phyloP scores from a whole-genome alignment of 305 asterid genomes.

The Fraxinus dipetala region DNA sequence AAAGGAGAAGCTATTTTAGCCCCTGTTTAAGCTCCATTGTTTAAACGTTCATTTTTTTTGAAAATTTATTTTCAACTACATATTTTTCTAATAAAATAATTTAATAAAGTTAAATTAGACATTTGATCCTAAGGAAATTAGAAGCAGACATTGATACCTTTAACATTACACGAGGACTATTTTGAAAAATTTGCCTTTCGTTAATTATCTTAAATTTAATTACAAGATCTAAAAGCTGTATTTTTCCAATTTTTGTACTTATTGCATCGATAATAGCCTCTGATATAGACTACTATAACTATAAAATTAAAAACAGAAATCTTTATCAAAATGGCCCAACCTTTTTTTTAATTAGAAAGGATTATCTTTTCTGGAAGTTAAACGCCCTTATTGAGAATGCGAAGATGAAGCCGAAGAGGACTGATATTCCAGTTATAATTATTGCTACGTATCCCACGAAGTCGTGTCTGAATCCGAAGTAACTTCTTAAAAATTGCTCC shows the following conservation, averaged over 20 bases:
- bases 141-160: background rate
- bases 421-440: slow-evolving; percentile 47
- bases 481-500: slow-evolving; percentile 48
- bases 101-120: background rate
- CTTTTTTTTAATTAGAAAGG: background rate
- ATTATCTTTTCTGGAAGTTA: slow-evolving; percentile 71
- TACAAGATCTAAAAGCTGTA: background rate
- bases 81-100: too few species aligned
- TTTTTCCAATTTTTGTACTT: background rate
- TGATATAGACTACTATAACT: background rate
- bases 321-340: background rate
- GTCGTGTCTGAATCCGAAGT: slow-evolving; percentile 55
- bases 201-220: too few species aligned
- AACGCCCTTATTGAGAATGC: slow-evolving; percentile 65
- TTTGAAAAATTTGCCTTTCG: background rate
- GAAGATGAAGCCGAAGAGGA: slow-evolving; percentile 63
- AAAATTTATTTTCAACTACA: background rate
- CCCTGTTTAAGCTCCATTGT: background rate
- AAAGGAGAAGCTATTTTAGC: background rate
- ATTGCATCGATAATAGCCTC: background rate
- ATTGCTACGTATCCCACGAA: slow-evolving; percentile 61
- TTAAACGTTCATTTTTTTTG: too few species aligned
- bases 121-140: background rate
- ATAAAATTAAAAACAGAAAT: background rate
- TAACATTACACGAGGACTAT: background rate